phyloP scores from a whole-genome alignment of 1,284 basidiomycete species.

The Puccinia triticina region DNA sequence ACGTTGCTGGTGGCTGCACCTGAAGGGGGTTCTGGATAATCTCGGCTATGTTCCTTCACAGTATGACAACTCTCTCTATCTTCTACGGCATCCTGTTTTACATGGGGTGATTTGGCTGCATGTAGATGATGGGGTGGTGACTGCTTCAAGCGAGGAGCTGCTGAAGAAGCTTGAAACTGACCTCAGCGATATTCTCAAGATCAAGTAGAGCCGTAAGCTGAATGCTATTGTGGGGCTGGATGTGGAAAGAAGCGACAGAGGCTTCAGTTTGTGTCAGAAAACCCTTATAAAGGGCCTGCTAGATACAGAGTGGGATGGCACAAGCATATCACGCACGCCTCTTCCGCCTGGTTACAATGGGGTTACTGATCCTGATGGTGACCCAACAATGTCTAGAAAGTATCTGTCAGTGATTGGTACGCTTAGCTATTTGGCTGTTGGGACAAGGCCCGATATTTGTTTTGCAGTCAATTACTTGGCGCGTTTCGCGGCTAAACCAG shows the following conservation, averaged over 20 bases:
- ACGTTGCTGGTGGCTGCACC: slow-evolving; percentile 8
- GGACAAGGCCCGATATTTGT: too few relatives aligned
- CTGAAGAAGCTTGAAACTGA: background rate
- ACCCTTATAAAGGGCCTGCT: background rate
- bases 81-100: background rate
- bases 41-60: too few relatives aligned
- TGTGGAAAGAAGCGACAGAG: background rate
- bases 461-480: too few relatives aligned
- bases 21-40: background rate
- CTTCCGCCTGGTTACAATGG: too few relatives aligned
- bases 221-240: background rate
- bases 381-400: too few relatives aligned
- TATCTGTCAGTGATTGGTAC: too few relatives aligned
- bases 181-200: background rate
- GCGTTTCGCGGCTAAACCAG: too few relatives aligned
- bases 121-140: background rate
- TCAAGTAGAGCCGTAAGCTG: background rate
- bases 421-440: too few relatives aligned
- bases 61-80: background rate
- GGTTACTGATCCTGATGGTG: too few relatives aligned
- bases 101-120: background rate
- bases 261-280: background rate
- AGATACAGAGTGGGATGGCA: background rate
- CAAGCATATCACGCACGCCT: too few relatives aligned
- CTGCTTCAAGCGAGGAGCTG: background rate